A percentile compares a stretch with the other conserved stretches of the same genome.
Conservation (phyloP, 148 eudicot genomes). For the Fagopyrum esculentum region DNA sequence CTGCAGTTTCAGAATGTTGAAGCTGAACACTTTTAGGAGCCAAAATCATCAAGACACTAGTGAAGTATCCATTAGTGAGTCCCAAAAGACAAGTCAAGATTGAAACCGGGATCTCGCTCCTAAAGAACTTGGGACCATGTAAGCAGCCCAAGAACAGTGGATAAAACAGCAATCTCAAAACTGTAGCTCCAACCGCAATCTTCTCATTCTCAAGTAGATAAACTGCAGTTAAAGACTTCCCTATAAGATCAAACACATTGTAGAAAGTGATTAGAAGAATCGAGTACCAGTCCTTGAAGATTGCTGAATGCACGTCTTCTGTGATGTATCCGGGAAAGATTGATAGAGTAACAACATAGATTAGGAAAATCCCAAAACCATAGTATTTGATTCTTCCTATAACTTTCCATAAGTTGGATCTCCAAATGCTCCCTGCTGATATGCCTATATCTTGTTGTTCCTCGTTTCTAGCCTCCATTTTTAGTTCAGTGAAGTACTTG, state of each 20-base stretch:
- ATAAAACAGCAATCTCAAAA: slow-evolving; percentile 58
- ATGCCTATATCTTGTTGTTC: slow-evolving; percentile 53
- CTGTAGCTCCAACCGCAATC: slow-evolving; percentile 56
- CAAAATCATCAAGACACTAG: slow-evolving; percentile 70
- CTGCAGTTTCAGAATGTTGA: slow-evolving; percentile 70
- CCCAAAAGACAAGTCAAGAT: slow-evolving; percentile 81
- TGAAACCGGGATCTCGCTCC: slow-evolving; percentile 77
- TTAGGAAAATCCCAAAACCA: slow-evolving; percentile 46
- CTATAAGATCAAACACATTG: slow-evolving; percentile 83
- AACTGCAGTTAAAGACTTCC: slow-evolving; percentile 64
- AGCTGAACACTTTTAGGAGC: slow-evolving; percentile 69
- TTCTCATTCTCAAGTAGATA: slow-evolving; percentile 64
- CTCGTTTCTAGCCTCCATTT: slow-evolving; percentile 43
- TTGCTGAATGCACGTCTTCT: slow-evolving; percentile 74
- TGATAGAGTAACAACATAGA: slow-evolving; percentile 73
- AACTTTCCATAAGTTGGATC: slow-evolving; percentile 60
- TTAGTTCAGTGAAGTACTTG: slow-evolving; percentile 70
- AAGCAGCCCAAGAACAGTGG: slow-evolving; percentile 74
- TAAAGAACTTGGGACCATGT: slow-evolving; percentile 73
- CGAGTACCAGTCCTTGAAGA: slow-evolving; percentile 84
- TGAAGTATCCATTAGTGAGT: slow-evolving; percentile 83
- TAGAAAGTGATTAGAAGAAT: slow-evolving; percentile 63
- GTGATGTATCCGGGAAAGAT: slow-evolving; percentile 92
- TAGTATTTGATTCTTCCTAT: slow-evolving; percentile 75
- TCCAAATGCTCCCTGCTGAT: slow-evolving; percentile 36